These are phyloP conservation scores for Helicocarpus griseus DNA, from an alignment of 2,329 filamentous ascomycete genomes.

Conservation along the genomic window DNA sequence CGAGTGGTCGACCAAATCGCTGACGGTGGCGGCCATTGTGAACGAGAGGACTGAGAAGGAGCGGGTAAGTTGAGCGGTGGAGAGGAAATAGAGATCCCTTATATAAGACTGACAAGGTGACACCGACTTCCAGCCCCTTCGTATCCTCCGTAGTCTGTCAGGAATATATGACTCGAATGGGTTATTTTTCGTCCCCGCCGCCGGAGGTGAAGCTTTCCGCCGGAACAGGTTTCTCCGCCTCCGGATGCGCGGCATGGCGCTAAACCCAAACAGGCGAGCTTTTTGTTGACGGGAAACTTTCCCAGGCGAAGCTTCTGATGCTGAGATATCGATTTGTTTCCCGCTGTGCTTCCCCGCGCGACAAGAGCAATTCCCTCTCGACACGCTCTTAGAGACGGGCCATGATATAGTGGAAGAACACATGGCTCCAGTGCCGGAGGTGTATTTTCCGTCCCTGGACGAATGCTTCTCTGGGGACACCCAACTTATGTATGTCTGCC, in stretches of 20 bases:
- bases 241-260: slow-evolving; percentile 5
- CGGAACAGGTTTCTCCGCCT: background rate
- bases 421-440: slow-evolving; percentile 63
- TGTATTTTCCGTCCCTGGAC: slow-evolving; percentile 77
- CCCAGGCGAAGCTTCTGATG: background rate
- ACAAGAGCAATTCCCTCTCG: background rate
- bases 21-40: slow-evolving; percentile 12
- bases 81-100: background rate
- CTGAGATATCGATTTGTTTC: background rate
- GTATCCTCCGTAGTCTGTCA: background rate
- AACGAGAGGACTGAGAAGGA: background rate
- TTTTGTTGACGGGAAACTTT: slow-evolving; percentile 23
- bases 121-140: background rate
- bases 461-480: slow-evolving; percentile 73
- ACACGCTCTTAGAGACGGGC: slow-evolving; percentile 3
- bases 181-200: background rate
- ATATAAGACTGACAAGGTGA: background rate
- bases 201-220: background rate
- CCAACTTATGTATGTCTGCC: slow-evolving; percentile 57
- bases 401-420: slow-evolving; percentile 32
- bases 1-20: slow-evolving; percentile 65
- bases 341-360: background rate
- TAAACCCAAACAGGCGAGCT: slow-evolving; percentile 28
- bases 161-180: background rate
- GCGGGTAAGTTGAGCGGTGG: background rate